phyloP scores from a whole-genome alignment of 2,329 filamentous ascomycete genomes.

The Ophiocordyceps camponoti-floridani region DNA sequence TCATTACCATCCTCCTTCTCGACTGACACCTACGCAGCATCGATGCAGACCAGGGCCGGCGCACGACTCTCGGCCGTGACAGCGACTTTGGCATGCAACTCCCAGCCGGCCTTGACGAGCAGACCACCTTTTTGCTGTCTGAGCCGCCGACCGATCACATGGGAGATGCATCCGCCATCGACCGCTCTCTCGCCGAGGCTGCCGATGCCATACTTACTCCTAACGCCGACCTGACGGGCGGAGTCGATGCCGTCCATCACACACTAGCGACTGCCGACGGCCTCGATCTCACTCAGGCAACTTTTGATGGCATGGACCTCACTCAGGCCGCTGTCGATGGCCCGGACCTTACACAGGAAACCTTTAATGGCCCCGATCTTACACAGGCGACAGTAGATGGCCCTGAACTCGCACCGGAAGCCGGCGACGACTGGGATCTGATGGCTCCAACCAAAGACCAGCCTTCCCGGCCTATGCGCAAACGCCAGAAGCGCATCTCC shows the following conservation, averaged over 20 bases:
- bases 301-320: background rate
- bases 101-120: conserved; percentile 25
- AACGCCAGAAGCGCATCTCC: conserved; percentile 34
- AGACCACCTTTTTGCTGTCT: conserved; percentile 32
- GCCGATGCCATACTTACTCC: conserved; percentile 1
- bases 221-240: background rate
- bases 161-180: conserved; percentile 5
- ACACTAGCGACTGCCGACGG: background rate
- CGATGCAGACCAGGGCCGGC: conserved; percentile 22
- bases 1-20: background rate
- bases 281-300: background rate
- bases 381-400: background rate
- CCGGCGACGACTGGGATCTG: background rate
- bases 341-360: background rate
- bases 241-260: background rate
- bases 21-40: conserved; percentile 6
- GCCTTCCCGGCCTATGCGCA: conserved; percentile 3
- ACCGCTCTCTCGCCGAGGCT: conserved; percentile 6
- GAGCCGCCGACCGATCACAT: conserved; percentile 9
- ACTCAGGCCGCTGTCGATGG: background rate
- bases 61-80: conserved; percentile 22
- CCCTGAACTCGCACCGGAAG: background rate
- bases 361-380: background rate
- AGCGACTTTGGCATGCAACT: conserved; percentile 35
- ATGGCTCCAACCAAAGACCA: background rate